Base-by-base conservation (phyloP, 2,329 filamentous ascomycete species). In the Cladophialophora bantiana region DNA sequence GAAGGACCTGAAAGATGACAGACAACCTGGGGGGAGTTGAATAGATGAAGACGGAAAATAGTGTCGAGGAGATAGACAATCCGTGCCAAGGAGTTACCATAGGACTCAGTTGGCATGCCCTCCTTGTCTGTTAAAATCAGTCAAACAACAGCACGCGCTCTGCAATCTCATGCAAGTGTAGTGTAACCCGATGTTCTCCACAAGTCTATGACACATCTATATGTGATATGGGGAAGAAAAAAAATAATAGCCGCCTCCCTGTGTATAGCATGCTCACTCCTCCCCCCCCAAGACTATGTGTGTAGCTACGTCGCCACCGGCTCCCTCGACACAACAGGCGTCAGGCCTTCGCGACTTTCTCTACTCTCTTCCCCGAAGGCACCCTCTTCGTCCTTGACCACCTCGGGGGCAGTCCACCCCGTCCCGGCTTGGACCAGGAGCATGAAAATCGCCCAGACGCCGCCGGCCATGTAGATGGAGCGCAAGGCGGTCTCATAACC, bases 371-470 rank as follows among this genome's bases (percentile, higher is more conserved):
- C 59, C 13, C 26, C 48, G 31, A 35, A 34, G 12, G 61, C 64
- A 56, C 67, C 68, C 7, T 70, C 70, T 56, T 74, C 73, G 38
- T 73, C 74, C 42, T 75, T 73, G 20, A 70, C 68, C n/a, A 67
- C 55, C 13, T 70, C 71, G 20, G 79, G 77, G 13, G 77, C 75
- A 20, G 74, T 81, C 86, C 86, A 88, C 1, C 87, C 87, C 1
- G 86, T 86, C 0, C 82, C 82, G 4, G 86, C 86, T 72, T 89
- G 87, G 15, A 87, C 75, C 2, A 84, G 69, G 1, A 84, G 77
- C 69, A 85, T 83, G 1, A 81, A 57, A 12, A 84, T 64, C 1
- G 83, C 83, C 57, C 89, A 71, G 0, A 77, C 81, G 15, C 82
- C 81, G 0, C 82, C 85, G 4, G 80, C 82, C 32, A 87, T 65